phyloP scores from a whole-genome alignment of 2,329 filamentous ascomycete species.

The Juglanconis juglandina region DNA sequence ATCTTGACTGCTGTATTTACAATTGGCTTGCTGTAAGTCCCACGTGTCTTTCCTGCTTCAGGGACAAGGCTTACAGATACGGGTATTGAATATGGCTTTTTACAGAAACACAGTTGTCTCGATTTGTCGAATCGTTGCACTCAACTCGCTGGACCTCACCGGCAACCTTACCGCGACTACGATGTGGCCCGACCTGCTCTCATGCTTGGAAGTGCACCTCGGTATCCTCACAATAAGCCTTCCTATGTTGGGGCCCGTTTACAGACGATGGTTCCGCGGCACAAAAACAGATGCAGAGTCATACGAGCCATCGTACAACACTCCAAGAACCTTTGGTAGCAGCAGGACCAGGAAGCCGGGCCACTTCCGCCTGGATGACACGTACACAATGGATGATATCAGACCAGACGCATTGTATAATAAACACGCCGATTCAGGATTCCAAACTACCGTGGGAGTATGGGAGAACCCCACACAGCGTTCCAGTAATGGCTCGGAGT shows the following conservation, averaged over 20 bases:
- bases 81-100: not conserved
- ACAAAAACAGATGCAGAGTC: too few relatives aligned
- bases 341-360: too few relatives aligned
- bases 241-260: conserved; percentile 11
- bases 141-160: not conserved
- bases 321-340: too few relatives aligned
- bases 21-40: conserved; percentile 4
- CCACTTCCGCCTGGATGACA: too few relatives aligned
- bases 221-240: conserved; percentile 10
- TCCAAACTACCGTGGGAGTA: too few relatives aligned
- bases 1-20: conserved; percentile 6
- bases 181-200: not conserved
- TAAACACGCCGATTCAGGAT: too few relatives aligned
- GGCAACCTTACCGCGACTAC: not conserved
- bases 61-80: not conserved
- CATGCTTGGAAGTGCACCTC: conserved; percentile 2
- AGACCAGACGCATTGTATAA: too few relatives aligned
- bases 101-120: conserved; percentile 1
- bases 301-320: too few relatives aligned
- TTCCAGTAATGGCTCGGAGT: too few relatives aligned
- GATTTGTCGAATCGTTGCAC: not conserved
- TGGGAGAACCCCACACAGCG: too few relatives aligned
- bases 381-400: too few relatives aligned
- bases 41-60: not conserved
- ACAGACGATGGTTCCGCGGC: not conserved